Evolutionary conservation across 257 asterid genomes (phyloP).

Genomic region (Mitragyna speciosa): DNA sequence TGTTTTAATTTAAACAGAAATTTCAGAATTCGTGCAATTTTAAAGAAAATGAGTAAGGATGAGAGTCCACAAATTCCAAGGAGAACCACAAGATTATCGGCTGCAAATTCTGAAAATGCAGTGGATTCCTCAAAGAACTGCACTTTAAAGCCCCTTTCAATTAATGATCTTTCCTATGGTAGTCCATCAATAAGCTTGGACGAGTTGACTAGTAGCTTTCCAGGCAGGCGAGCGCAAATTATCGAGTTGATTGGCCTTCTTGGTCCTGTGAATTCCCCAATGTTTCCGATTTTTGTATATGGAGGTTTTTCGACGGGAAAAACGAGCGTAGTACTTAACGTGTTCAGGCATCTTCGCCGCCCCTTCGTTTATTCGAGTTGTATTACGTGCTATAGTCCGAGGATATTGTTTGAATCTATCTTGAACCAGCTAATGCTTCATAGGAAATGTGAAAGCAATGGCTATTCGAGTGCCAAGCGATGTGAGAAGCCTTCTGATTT

Average conservation of each 20-base stretch:
- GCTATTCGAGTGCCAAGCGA: conserved; percentile 70
- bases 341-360: conserved; percentile 63
- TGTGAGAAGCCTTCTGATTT: conserved; percentile 92
- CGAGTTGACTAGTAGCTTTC: conserved; percentile 59
- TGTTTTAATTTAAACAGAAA: not conserved
- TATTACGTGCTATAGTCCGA: conserved; percentile 66
- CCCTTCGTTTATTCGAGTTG: conserved; percentile 79
- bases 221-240: conserved; percentile 68
- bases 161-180: conserved; percentile 47
- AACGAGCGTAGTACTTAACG: conserved; percentile 61
- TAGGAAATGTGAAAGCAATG: conserved; percentile 57
- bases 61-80: conserved; percentile 45
- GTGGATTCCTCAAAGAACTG: conserved; percentile 33
- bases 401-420: conserved; percentile 79
- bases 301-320: conserved; percentile 92
- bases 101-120: conserved; percentile 41
- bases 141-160: conserved; percentile 26
- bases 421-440: conserved; percentile 86
- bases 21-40: conserved; percentile 11
- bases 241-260: conserved; percentile 53
- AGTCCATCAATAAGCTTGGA: conserved; percentile 48
- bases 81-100: conserved; percentile 63
- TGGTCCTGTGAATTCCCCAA: conserved; percentile 83
- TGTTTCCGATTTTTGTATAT: conserved; percentile 68
- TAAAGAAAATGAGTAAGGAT: conserved; percentile 48